Conservation (phyloP, 768 basidiomycete species). For the Tubosaeta sp. region DNA sequence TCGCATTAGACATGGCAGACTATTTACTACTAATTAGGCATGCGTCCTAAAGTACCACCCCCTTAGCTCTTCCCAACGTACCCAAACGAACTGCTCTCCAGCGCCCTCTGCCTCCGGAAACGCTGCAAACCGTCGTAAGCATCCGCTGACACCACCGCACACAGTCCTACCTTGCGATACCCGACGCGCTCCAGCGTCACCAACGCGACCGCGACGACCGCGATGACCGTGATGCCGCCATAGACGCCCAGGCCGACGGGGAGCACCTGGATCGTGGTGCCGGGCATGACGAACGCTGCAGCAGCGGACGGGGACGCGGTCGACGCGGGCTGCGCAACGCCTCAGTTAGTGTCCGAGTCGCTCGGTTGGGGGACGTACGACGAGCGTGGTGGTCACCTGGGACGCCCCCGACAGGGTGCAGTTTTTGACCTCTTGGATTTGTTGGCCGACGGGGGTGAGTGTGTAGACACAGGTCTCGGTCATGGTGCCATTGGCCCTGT, state of each 20-base stretch:
- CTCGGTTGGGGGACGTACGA: slow-evolving; percentile 11
- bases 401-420: slow-evolving; percentile 39
- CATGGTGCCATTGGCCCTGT: slow-evolving; percentile 48
- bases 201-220: slow-evolving; percentile 73
- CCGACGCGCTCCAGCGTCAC: slow-evolving; percentile 87
- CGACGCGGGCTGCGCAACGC: slow-evolving; percentile 21
- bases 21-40: neutral
- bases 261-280: slow-evolving; percentile 67
- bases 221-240: slow-evolving; percentile 81
- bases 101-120: slow-evolving; percentile 71
- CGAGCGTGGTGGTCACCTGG: slow-evolving; percentile 9
- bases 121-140: slow-evolving; percentile 38
- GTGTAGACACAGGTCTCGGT: slow-evolving; percentile 58
- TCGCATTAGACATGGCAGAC: slow-evolving; percentile 11
- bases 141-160: neutral
- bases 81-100: slow-evolving; percentile 57
- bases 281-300: slow-evolving; percentile 59
- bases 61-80: slow-evolving; percentile 40
- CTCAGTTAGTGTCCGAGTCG: slow-evolving; percentile 3
- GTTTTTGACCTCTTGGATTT: slow-evolving; percentile 48
- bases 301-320: slow-evolving; percentile 22
- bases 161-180: slow-evolving; percentile 70
- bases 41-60: neutral
- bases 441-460: slow-evolving; percentile 51
- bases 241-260: slow-evolving; percentile 83